Base-by-base conservation (phyloP, 805 yeast genomes). In the Martiniozyma abietophila region DNA sequence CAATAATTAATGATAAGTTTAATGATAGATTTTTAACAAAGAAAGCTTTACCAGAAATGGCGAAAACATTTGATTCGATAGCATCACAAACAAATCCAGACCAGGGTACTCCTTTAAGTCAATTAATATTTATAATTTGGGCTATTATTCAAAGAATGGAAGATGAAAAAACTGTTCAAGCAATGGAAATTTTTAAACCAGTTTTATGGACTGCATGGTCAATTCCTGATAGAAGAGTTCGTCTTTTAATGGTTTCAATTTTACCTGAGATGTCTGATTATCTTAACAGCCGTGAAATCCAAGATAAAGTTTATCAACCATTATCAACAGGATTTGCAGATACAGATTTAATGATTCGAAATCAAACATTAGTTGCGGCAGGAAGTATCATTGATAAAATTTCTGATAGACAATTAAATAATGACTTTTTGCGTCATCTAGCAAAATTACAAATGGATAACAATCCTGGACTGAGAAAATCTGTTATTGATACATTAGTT, bases 241-340 rank as follows among this genome's bases (percentile, higher is more conserved):
- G 97, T 36, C 65, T 85, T 46, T 64, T 77, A n/a, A 58, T 92
- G 19, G 62, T 89, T 38, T 72, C 73, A 15, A 61, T 74, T 29
- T 58, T 89, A 36, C 77, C 86, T 0, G 53, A 61, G 11, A 74
- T 71, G 40, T 62, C 74, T 18, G 61, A 60, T 1, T 54, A 55
- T 24, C 53, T 85, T 16, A 63, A 73, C 3, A 73, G 72, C 25
- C 56, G 68, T 28, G 84, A 80, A 20, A 70, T 88, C 4, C 79
- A 79, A 43, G 76, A 69, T 43, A 75, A 71, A 44, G 67, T 92
- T 1, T 84, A 82, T 53, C 71, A 73, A 8, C 68, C 69, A 31
- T 64, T 82, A 46, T 58, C 78, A n/a, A 74, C 80, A 12, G 97
- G 98, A 0, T 80, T 89, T 48, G 73, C 77, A 22, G 98, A 89